A percentile compares a stretch with the other conserved stretches of the same genome.
Conservation (phyloP, 1,284 basidiomycete genomes). For the Apiotrichum laibachii region DNA sequence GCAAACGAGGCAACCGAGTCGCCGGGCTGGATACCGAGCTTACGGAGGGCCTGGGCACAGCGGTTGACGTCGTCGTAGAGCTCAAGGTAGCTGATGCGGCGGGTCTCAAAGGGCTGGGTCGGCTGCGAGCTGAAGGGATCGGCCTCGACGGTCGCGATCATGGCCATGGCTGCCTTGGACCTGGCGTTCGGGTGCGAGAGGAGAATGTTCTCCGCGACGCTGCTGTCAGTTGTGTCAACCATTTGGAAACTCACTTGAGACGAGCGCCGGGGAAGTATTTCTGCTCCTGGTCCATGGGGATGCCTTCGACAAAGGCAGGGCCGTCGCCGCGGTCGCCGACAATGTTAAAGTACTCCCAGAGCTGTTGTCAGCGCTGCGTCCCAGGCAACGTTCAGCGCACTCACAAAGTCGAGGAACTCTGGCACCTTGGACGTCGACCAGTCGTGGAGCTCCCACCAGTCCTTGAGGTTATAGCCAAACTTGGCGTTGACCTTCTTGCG, state of each 20-base stretch:
- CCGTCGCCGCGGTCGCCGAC: slow-evolving; percentile 22
- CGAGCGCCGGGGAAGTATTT: slow-evolving; percentile 17
- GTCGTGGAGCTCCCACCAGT: slow-evolving; percentile 23
- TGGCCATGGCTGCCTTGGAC: slow-evolving; percentile 15
- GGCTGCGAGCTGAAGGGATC: slow-evolving; percentile 13
- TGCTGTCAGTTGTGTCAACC: slow-evolving; percentile 5
- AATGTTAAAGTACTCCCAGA: slow-evolving; percentile 19
- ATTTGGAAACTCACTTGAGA: slow-evolving; percentile 16
- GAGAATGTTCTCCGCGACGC: slow-evolving; percentile 22
- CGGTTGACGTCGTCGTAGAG: slow-evolving; percentile 21
- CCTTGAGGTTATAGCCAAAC: slow-evolving; percentile 16
- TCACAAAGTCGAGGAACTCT: slow-evolving; percentile 20
- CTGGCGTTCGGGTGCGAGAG: slow-evolving; percentile 17
- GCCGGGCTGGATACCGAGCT: slow-evolving; percentile 19
- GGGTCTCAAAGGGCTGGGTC: slow-evolving; percentile 20
- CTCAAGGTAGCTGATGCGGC: slow-evolving; percentile 23
- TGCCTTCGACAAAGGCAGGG: slow-evolving; percentile 18
- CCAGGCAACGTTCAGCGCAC: background rate
- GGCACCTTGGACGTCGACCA: slow-evolving; percentile 15
- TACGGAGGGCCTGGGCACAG: slow-evolving; percentile 15
- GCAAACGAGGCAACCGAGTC: slow-evolving; percentile 21
- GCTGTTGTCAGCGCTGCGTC: background rate
- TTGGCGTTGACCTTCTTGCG: slow-evolving; percentile 17
- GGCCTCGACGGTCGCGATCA: slow-evolving; percentile 22
- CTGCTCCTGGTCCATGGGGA: slow-evolving; percentile 23